These are phyloP conservation scores for Cladosporium sp. DNA, from an alignment of 2,329 filamentous ascomycete species.

Conservation along the genomic window DNA sequence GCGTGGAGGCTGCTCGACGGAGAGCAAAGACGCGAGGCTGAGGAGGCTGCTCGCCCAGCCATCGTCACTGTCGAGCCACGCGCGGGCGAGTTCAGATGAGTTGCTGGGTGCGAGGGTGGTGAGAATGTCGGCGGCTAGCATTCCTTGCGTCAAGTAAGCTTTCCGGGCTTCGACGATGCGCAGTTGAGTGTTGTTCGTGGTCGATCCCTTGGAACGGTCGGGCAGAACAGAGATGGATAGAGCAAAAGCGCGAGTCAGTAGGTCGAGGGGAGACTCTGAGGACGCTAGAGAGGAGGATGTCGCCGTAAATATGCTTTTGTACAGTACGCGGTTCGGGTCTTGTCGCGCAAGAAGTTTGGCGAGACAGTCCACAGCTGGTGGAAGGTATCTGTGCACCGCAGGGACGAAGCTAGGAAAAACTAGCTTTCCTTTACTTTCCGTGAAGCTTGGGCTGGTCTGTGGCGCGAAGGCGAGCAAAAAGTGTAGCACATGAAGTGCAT, in stretches of 20 bases:
- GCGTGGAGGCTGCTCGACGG: constrained; percentile 45
- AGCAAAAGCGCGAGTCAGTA: constrained; percentile 80
- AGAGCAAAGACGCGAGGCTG: constrained; percentile 66
- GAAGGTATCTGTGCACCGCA: constrained; percentile 75
- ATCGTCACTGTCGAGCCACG: constrained; percentile 78
- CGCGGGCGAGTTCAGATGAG: constrained; percentile 56
- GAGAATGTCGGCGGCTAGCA: constrained; percentile 84
- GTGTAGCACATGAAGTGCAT: constrained; percentile 77
- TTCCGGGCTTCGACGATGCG: constrained; percentile 75
- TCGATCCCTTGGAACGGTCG: constrained; percentile 56
- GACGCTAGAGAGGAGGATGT: constrained; percentile 35
- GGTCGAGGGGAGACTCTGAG: constrained; percentile 57
- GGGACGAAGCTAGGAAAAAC: constrained; percentile 80
- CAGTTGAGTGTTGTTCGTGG: constrained; percentile 38
- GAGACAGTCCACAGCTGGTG: constrained; percentile 80
- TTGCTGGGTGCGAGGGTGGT: constrained; percentile 55
- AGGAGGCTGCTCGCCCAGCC: constrained; percentile 78
- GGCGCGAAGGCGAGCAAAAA: constrained; percentile 90
- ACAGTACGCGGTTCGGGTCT: constrained; percentile 83
- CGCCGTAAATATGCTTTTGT: constrained; percentile 71
- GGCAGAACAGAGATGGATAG: constrained; percentile 81
- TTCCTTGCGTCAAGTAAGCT: constrained; percentile 83
- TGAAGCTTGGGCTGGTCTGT: constrained; percentile 58
- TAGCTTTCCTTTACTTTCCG: constrained; percentile 43
- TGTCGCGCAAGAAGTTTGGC: constrained; percentile 89